phyloP scores from a whole-genome alignment of 768 basidiomycete species.

The Tulasnella calospora region DNA sequence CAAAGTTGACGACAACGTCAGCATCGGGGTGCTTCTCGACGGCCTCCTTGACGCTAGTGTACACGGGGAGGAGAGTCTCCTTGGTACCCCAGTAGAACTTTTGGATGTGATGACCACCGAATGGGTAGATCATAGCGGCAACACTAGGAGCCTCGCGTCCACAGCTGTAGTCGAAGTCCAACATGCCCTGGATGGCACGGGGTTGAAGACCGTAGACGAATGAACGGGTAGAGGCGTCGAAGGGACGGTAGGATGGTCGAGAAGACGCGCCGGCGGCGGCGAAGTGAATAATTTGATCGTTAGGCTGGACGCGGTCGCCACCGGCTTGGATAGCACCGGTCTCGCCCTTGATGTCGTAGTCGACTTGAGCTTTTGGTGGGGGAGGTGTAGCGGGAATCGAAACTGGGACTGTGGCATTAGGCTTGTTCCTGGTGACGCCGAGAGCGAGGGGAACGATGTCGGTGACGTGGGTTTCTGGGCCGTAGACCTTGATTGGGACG shows the following conservation, averaged over 20 bases:
- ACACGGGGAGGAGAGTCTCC: constrained; percentile 97
- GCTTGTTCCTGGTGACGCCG: constrained; percentile 60
- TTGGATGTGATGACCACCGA: constrained; percentile 99
- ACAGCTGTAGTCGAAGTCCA: constrained; percentile 99
- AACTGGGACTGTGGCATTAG: constrained; percentile 34
- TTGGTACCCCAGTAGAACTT: constrained; percentile 99
- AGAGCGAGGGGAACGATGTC: constrained; percentile 98
- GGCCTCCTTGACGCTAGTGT: constrained; percentile 86
- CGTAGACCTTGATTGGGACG: constrained; percentile 94
- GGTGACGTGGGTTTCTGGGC: constrained; percentile 97
- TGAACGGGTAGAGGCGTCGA: constrained; percentile 88
- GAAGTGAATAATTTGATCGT: constrained; percentile 90
- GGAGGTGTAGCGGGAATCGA: constrained; percentile 47
- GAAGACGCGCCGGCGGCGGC: constrained; percentile 40
- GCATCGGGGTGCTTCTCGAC: constrained; percentile 92
- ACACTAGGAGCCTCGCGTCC: constrained; percentile 86
- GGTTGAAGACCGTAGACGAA: constrained; percentile 99
- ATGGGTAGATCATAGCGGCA: constrained; percentile 99
- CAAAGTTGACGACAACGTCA: constrained; percentile 98
- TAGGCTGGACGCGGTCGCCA: constrained; percentile 74
- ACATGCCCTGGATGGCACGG: constrained; percentile 96
- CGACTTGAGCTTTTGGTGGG: constrained; percentile 37
- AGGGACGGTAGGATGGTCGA: constrained; percentile 83
- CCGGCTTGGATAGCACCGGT: constrained; percentile 72
- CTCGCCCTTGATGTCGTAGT: constrained; percentile 31